A percentile compares a stretch with the other conserved stretches of the same genome.
These are phyloP conservation scores for Cryptococcus sp. DNA, from an alignment of 1,284 basidiomycete species.

Conservation along the genomic window DNA sequence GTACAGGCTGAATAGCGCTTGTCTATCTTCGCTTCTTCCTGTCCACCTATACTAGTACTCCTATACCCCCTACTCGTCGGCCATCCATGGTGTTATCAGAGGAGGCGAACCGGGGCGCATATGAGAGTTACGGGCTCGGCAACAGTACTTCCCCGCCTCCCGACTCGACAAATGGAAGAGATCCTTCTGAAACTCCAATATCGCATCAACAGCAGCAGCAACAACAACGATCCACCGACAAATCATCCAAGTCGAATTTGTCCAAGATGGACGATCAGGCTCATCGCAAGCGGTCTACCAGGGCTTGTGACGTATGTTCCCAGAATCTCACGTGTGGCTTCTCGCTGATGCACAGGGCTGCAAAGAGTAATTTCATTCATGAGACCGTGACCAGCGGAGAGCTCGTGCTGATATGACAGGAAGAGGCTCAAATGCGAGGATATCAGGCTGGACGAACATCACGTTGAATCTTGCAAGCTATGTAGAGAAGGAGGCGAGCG, in stretches of 20 bases:
- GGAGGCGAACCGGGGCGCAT: too few species aligned
- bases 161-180: too few species aligned
- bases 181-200: too few species aligned
- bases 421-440: conserved; percentile 1
- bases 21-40: too few species aligned
- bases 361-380: neutral
- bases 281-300: neutral
- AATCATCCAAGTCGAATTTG: neutral
- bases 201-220: too few species aligned
- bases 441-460: neutral
- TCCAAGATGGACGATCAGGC: neutral
- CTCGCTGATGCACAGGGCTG: neutral
- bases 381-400: neutral
- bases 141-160: too few species aligned
- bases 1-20: too few species aligned
- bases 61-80: too few species aligned
- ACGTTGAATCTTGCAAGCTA: neutral
- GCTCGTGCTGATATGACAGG: neutral
- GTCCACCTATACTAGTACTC: too few species aligned
- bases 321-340: neutral
- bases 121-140: too few species aligned
- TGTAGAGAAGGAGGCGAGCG: neutral
- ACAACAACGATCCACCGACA: neutral
- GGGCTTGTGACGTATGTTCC: conserved; percentile 2
- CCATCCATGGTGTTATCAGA: too few species aligned